Evolutionary conservation across 176 grass and related monocot genomes (phyloP), one percentile per base, ranked within the genome.

Genomic region (Canna indica): DNA sequence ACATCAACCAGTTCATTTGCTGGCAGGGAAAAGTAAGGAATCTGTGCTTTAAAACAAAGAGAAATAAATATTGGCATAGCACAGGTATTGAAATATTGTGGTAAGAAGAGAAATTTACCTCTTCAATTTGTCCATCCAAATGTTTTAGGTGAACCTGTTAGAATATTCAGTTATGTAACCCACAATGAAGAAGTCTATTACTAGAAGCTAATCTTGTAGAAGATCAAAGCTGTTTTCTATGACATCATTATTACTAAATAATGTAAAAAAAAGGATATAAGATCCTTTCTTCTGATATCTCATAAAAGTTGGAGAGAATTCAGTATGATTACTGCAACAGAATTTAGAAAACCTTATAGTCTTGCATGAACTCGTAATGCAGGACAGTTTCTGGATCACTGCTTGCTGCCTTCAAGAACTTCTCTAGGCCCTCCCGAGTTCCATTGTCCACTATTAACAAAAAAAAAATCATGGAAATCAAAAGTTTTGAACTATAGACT

Each of bases 361-460:
- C 92, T 77, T 96, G 92, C 88, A 96, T 96, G 73, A 96, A 96
- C 75, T 96, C 92, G 31, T 96, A 96, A 85, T 96, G 92, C 22
- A 96, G 63, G 71, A 96, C 92, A 58, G 92, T 96, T 65, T 96
- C 92, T 69, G 92, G 92, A 18, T 89, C 81, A 76, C 42, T 91
- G 81, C 92, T 96, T 67, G 88, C 88, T 9, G 85, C 83, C 38
- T 91, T 91, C 75, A 96, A 81, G 79, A 96, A 96, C 47, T 96
- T 96, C 56, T 91, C 88, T 36, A 96, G 79, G 66, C 92, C 92
- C 72, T 96, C 78, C 76, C 88, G 85, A 9, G 88, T 91, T 69
- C 92, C 92, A 75, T 96, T 96, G 71, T 96, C 92, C 80, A 96
- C 92, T 96, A 71, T 47, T 28, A 83, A 72, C 18, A 54, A 31